These are phyloP conservation scores for Saturnispora sekii DNA, from an alignment of 805 yeast species.

Conservation along the genomic window DNA sequence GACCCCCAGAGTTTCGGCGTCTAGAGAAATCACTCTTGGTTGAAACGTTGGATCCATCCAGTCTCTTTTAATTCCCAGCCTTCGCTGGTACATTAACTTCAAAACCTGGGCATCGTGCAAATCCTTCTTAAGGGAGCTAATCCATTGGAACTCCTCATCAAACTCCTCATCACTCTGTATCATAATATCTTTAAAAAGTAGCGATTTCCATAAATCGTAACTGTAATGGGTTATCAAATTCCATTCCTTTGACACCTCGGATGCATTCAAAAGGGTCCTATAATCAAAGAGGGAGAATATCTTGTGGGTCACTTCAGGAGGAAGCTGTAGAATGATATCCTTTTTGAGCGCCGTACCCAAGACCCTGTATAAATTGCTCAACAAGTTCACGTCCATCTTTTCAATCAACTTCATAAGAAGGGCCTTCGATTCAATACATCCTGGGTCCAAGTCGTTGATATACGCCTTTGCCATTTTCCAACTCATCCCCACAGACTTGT, in stretches of 20 bases:
- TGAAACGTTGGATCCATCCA: slow-evolving; percentile 72
- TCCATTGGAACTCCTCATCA: slow-evolving; percentile 20
- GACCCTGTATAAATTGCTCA: slow-evolving; percentile 48
- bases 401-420: slow-evolving; percentile 40
- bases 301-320: slow-evolving; percentile 61
- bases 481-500: too few relatives aligned
- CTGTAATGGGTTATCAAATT: slow-evolving; percentile 48
- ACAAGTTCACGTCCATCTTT: slow-evolving; percentile 40
- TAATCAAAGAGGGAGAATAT: slow-evolving; percentile 59
- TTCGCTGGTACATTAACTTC: slow-evolving; percentile 44
- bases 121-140: slow-evolving; percentile 8
- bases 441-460: slow-evolving; percentile 26
- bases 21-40: slow-evolving; percentile 61
- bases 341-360: slow-evolving; percentile 52
- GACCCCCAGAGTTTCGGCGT: slow-evolving; percentile 61
- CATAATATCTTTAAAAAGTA: slow-evolving; percentile 54
- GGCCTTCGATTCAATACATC: slow-evolving; percentile 43
- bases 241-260: slow-evolving; percentile 68
- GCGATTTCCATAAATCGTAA: slow-evolving; percentile 58
- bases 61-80: slow-evolving; percentile 47
- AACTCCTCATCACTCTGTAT: slow-evolving; percentile 39
- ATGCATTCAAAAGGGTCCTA: slow-evolving; percentile 46
- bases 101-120: slow-evolving; percentile 14
- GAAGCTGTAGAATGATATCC: slow-evolving; percentile 63
- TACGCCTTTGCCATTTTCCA: neutral